phyloP scores from a whole-genome alignment of 169 alveolate genomes.

The Eimeria tenella region DNA sequence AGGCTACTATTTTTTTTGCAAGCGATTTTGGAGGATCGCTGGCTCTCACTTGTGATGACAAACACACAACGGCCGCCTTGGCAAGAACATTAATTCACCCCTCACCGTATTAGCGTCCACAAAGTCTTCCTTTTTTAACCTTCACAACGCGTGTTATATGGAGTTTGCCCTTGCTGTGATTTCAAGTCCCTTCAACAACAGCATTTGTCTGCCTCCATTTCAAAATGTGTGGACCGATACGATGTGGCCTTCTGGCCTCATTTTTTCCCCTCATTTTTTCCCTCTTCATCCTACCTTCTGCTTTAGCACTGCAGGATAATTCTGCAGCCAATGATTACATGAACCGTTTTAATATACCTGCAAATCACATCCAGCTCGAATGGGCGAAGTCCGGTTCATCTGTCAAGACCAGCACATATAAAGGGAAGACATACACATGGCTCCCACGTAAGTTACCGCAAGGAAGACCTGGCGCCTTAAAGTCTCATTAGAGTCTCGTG shows the following conservation, averaged over 20 bases:
- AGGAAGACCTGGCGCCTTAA: not conserved
- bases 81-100: too few relatives aligned
- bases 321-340: constrained; percentile 59
- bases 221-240: constrained; percentile 14
- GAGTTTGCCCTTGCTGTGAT: not conserved
- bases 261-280: constrained; percentile 1
- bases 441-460: constrained; percentile 45
- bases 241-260: constrained; percentile 30
- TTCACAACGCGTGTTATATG: not conserved
- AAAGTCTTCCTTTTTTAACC: too few relatives aligned
- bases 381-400: constrained; percentile 68
- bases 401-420: not conserved
- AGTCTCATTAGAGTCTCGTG: too few relatives aligned
- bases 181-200: not conserved
- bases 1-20: too few relatives aligned
- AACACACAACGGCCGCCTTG: too few relatives aligned
- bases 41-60: too few relatives aligned
- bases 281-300: not conserved
- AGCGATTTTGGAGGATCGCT: too few relatives aligned
- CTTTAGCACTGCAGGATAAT: not conserved
- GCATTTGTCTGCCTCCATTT: not conserved
- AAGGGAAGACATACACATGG: constrained; percentile 71
- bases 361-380: constrained; percentile 64
- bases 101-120: too few relatives aligned
- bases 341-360: constrained; percentile 77